phyloP scores from a whole-genome alignment of 75 land plant genomes.

The Cunninghamia lanceolata region DNA sequence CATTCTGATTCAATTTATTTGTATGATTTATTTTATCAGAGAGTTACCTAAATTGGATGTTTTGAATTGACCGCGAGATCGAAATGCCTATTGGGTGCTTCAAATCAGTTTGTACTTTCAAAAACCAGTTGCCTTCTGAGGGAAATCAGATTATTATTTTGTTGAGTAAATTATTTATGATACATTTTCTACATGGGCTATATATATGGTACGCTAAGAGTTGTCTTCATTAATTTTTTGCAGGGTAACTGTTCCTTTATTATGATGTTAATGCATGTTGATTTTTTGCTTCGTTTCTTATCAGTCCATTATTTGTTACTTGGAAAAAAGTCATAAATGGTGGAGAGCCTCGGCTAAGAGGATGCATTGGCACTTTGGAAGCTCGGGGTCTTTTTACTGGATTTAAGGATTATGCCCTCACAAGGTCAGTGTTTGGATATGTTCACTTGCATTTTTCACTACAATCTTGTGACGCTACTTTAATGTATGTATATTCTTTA shows the following conservation, averaged over 20 bases:
- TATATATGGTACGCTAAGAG: too few species aligned
- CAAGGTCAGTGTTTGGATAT: constrained; percentile 55
- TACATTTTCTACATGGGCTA: neutral
- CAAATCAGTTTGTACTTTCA: neutral
- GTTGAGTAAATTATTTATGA: neutral
- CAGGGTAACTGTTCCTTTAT: neutral
- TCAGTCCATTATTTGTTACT: constrained; percentile 98
- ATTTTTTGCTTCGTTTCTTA: constrained; percentile 12
- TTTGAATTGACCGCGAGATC: neutral
- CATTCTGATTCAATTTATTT: neutral
- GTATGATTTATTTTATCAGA: neutral
- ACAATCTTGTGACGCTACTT: neutral
- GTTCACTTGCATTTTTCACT: neutral
- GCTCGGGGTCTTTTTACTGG: constrained; percentile 85
- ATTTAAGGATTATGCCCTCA: constrained; percentile 96
- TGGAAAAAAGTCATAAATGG: constrained; percentile 98
- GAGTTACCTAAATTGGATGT: neutral
- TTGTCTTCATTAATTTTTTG: neutral
- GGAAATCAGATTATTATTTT: neutral
- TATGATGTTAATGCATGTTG: neutral
- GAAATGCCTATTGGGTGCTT: neutral
- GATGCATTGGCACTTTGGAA: constrained; percentile 98
- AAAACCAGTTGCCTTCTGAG: neutral
- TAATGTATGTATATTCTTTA: neutral
- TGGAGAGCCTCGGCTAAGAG: constrained; percentile 95